phyloP scores from a whole-genome alignment of 1,284 basidiomycete genomes.

The Albatrellus sp. region DNA sequence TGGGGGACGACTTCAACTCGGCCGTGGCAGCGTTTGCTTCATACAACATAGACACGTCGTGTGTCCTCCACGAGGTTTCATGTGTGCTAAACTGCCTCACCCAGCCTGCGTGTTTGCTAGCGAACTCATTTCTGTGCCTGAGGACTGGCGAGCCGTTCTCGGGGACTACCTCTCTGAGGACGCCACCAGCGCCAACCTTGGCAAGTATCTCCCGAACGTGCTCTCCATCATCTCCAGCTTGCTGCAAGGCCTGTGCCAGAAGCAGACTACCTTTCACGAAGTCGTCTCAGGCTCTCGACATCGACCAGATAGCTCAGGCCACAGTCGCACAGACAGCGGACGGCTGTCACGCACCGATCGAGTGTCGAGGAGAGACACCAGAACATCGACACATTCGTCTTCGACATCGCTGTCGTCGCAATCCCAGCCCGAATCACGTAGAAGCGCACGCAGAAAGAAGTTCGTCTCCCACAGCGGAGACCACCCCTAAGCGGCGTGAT shows the following conservation, averaged over 20 bases:
- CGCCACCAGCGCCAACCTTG: slow-evolving; percentile 75
- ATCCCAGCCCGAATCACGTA: slow-evolving; percentile 11
- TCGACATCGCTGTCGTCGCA: slow-evolving; percentile 9
- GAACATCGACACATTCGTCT: not conserved
- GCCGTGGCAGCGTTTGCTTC: slow-evolving; percentile 82
- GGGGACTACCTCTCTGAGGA: slow-evolving; percentile 89
- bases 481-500: slow-evolving; percentile 16
- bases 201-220: slow-evolving; percentile 84
- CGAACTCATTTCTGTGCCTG: slow-evolving; percentile 81
- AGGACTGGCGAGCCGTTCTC: slow-evolving; percentile 79
- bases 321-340: slow-evolving; percentile 40
- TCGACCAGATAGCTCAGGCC: slow-evolving; percentile 32
- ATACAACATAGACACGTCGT: slow-evolving; percentile 89
- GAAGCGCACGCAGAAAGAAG: slow-evolving; percentile 16
- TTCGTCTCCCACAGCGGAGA: slow-evolving; percentile 15
- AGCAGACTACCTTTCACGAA: slow-evolving; percentile 73
- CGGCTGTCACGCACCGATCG: slow-evolving; percentile 29
- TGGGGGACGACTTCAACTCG: slow-evolving; percentile 96
- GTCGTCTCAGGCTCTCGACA: slow-evolving; percentile 49
- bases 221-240: slow-evolving; percentile 89
- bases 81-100: slow-evolving; percentile 5
- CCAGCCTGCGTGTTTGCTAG: slow-evolving; percentile 28
- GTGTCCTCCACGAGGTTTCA: slow-evolving; percentile 23
- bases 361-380: slow-evolving; percentile 12
- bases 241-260: slow-evolving; percentile 82